Percentiles rank a stretch among this genome's conserved stretches.
Conservation (phyloP, 257 asterid species). For the Thymus mandschuricus region DNA sequence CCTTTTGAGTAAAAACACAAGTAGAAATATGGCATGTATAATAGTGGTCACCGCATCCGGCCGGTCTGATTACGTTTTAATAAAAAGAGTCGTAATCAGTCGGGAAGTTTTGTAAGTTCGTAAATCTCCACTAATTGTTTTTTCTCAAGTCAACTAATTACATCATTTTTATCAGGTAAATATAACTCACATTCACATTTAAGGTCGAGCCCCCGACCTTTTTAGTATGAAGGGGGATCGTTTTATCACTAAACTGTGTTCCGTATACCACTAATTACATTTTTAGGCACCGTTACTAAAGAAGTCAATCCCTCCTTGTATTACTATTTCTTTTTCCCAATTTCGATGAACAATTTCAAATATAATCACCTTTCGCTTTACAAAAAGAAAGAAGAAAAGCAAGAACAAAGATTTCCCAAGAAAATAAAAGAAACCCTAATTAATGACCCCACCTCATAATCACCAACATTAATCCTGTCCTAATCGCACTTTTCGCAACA, state of each 20-base stretch:
- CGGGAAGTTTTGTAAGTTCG: too few species aligned
- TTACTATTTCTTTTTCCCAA: constrained; percentile 1
- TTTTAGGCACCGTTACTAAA: constrained; percentile 6
- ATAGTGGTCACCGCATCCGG: too few species aligned
- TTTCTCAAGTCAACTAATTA: too few species aligned
- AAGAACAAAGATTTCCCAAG: not conserved
- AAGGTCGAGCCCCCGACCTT: too few species aligned
- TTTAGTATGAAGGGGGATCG: too few species aligned
- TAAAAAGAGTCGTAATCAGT: too few species aligned
- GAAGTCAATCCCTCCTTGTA: not conserved
- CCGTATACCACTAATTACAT: not conserved
- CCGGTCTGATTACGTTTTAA: too few species aligned
- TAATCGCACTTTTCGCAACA: constrained; percentile 10
- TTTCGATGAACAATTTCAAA: not conserved
- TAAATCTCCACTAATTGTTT: too few species aligned
- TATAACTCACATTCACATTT: too few species aligned
- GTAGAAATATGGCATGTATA: too few species aligned
- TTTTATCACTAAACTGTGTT: too few species aligned
- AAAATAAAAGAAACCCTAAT: not conserved
- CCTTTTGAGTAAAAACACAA: not conserved
- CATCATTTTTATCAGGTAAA: too few species aligned
- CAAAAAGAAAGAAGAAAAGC: not conserved
- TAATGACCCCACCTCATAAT: not conserved
- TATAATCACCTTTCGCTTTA: not conserved
- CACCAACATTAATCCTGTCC: not conserved